Percentiles rank a stretch among this genome's conserved stretches.
Conservation (phyloP, 2,329 filamentous ascomycete species). For the Fusarium denticulatum region DNA sequence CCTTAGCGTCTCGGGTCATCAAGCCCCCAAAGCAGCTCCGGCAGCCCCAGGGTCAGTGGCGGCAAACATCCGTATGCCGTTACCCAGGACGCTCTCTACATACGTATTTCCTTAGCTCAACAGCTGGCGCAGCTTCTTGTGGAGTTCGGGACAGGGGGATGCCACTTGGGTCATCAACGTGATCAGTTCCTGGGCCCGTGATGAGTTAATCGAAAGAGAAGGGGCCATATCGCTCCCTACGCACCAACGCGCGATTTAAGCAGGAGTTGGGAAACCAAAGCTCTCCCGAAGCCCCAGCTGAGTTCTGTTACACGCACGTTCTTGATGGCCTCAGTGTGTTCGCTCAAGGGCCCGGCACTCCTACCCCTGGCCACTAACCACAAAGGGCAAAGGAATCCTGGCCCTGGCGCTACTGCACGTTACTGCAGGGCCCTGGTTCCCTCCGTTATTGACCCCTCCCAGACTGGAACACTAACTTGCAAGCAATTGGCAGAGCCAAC, state of each 20-base stretch:
- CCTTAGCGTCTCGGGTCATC: constrained; percentile 25
- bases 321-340: constrained; percentile 4
- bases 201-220: background rate
- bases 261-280: background rate
- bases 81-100: background rate
- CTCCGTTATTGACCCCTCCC: constrained; percentile 23
- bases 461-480: constrained; percentile 29
- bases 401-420: constrained; percentile 25
- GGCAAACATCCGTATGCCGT: constrained; percentile 29
- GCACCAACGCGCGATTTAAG: constrained; percentile 1
- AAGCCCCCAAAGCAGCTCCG: constrained; percentile 25
- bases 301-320: constrained; percentile 24
- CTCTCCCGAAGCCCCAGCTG: constrained; percentile 7
- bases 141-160: constrained; percentile 19
- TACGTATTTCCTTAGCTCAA: constrained; percentile 3
- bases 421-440: constrained; percentile 23
- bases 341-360: constrained; percentile 6
- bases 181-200: constrained; percentile 2
- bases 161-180: background rate
- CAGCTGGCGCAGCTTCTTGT: constrained; percentile 12
- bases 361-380: constrained; percentile 30
- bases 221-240: background rate
- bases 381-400: constrained; percentile 16
- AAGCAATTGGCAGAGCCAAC: constrained; percentile 34
- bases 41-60: constrained; percentile 20